phyloP scores from a whole-genome alignment of 2,329 filamentous ascomycete genomes.

The Bipolaris oryzae region DNA sequence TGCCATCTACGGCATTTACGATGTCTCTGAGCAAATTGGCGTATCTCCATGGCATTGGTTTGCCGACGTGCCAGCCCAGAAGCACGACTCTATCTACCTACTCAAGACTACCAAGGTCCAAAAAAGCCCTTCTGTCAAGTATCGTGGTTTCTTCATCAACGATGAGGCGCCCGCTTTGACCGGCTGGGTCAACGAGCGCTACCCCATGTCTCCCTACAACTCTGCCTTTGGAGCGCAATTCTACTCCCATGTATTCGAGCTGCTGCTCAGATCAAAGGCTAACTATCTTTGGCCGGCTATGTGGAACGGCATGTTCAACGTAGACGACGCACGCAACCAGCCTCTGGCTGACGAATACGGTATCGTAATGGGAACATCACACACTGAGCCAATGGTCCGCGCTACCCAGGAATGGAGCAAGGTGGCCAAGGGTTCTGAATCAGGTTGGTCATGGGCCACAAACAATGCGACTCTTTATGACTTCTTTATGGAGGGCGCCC shows the following conservation, averaged over 20 bases:
- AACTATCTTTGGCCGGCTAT: conserved; percentile 78
- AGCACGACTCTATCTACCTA: conserved; percentile 62
- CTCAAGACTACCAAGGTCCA: conserved; percentile 62
- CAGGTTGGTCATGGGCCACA: conserved; percentile 69
- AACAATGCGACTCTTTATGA: conserved; percentile 72
- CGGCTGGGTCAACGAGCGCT: conserved; percentile 67
- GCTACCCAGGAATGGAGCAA: conserved; percentile 59
- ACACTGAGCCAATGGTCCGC: conserved; percentile 73
- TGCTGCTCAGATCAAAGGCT: conserved; percentile 70
- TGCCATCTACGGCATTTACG: conserved; percentile 73
- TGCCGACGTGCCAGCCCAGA: conserved; percentile 64
- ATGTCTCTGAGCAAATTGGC: conserved; percentile 74
- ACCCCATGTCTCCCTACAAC: conserved; percentile 53
- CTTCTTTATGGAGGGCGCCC: conserved; percentile 71
- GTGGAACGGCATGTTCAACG: conserved; percentile 74
- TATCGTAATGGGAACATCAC: conserved; percentile 73
- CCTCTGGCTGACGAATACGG: conserved; percentile 74
- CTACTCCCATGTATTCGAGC: conserved; percentile 72
- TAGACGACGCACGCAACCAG: conserved; percentile 72
- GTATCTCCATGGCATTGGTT: conserved; percentile 74
- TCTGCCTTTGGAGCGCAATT: conserved; percentile 63
- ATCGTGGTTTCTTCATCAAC: conserved; percentile 73
- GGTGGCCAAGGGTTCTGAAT: conserved; percentile 56
- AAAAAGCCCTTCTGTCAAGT: conserved; percentile 67
- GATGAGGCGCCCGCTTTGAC: conserved; percentile 72